phyloP scores from a whole-genome alignment of 106 monocot species.

The Dactylorhiza incarnata region DNA sequence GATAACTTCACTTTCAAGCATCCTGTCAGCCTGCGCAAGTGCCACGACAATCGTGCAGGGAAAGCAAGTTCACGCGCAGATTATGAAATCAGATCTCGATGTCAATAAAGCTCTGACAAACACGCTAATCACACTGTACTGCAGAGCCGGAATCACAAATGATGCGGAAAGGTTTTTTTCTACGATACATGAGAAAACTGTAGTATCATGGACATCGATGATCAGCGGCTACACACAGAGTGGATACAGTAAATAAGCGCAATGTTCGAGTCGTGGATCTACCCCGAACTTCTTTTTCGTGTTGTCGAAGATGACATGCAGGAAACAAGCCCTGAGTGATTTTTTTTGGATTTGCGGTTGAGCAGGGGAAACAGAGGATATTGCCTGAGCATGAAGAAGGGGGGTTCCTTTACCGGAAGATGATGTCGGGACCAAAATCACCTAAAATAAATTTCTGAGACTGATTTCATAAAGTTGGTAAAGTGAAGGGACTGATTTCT shows the following conservation, averaged over 20 bases:
- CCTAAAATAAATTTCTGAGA: too few relatives aligned
- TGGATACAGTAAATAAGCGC: background rate
- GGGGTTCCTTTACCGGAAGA: too few relatives aligned
- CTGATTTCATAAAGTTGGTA: too few relatives aligned
- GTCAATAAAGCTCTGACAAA: background rate
- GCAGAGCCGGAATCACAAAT: background rate
- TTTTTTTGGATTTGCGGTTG: too few relatives aligned
- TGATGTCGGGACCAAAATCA: too few relatives aligned
- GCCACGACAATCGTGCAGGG: conserved; percentile 17
- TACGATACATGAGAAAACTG: background rate
- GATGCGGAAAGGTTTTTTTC: background rate
- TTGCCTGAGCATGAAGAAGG: too few relatives aligned
- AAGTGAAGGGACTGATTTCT: too few relatives aligned
- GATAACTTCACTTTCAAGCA: background rate
- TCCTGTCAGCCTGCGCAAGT: conserved; percentile 21
- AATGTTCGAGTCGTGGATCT: too few relatives aligned
- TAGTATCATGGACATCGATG: background rate
- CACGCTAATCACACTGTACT: background rate
- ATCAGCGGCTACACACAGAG: background rate
- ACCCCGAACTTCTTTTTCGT: too few relatives aligned
- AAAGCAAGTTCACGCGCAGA: conserved; percentile 32
- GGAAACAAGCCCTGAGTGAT: too few relatives aligned
- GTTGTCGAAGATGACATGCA: too few relatives aligned
- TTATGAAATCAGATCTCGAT: conserved; percentile 10
- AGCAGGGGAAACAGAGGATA: too few relatives aligned